phyloP scores from a whole-genome alignment of 1,139 yeast species.

The Saccharomyces hybrid region DNA sequence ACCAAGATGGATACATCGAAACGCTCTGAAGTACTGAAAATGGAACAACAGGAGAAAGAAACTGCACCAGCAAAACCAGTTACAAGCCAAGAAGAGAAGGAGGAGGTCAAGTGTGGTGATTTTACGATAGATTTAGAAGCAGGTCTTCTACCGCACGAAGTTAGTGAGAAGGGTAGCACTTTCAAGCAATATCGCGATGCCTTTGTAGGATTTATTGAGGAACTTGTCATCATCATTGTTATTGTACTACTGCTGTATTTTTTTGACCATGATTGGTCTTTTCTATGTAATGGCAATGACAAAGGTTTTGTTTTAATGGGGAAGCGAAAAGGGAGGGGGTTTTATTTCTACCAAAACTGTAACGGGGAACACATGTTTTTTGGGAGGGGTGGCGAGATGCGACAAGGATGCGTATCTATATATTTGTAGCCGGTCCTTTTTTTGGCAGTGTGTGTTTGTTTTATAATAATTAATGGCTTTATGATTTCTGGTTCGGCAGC shows the following conservation, averaged over 20 bases:
- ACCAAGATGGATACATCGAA: background rate
- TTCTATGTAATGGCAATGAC: background rate
- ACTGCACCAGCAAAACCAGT: background rate
- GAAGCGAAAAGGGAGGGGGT: background rate
- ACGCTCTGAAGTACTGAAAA: background rate
- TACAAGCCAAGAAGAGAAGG: background rate
- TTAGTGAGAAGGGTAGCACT: background rate
- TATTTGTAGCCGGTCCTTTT: background rate
- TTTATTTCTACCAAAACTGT: background rate
- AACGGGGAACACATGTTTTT: background rate
- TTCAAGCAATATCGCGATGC: background rate
- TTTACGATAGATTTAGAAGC: background rate
- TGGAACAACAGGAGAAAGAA: background rate
- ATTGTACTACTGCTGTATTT: background rate
- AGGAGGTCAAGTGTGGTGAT: background rate
- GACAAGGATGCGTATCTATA: background rate
- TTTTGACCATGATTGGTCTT: background rate
- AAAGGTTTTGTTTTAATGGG: background rate
- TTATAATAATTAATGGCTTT: background rate
- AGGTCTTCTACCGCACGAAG: background rate
- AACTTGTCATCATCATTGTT: background rate
- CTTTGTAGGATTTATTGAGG: background rate
- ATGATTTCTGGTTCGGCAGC: background rate
- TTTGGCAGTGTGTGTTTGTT: background rate
- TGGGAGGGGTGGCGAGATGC: background rate